Evolutionary conservation across 495 filamentous ascomycete genomes (phyloP).

Genomic region (Xylaria flabelliformis): DNA sequence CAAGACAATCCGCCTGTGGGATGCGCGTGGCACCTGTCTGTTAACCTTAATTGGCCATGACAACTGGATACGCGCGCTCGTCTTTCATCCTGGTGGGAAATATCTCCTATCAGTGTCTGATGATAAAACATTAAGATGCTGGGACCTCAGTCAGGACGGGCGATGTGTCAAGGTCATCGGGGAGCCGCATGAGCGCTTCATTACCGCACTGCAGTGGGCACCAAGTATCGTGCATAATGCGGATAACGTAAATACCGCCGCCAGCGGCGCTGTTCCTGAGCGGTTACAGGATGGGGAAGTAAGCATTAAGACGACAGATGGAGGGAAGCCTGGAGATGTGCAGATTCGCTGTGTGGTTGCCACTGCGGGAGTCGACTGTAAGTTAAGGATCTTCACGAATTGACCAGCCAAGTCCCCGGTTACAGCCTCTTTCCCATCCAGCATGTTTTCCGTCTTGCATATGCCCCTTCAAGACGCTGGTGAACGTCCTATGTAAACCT

Average conservation of each 20-base stretch:
- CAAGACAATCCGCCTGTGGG: slow-evolving; percentile 81
- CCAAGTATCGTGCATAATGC: slow-evolving; percentile 60
- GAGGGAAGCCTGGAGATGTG: slow-evolving; percentile 31
- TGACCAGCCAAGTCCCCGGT: slow-evolving; percentile 23
- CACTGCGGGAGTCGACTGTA: slow-evolving; percentile 54
- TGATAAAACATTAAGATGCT: slow-evolving; percentile 81
- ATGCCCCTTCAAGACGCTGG: too few species aligned
- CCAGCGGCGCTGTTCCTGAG: not conserved
- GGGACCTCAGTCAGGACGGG: slow-evolving; percentile 80
- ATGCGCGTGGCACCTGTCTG: slow-evolving; percentile 71
- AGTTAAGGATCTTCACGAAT: slow-evolving; percentile 47
- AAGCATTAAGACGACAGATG: slow-evolving; percentile 6
- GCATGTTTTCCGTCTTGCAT: too few species aligned
- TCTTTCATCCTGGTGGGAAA: slow-evolving; percentile 82
- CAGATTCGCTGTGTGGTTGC: slow-evolving; percentile 54
- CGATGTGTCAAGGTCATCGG: slow-evolving; percentile 75
- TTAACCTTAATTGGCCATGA: slow-evolving; percentile 81
- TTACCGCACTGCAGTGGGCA: slow-evolving; percentile 78
- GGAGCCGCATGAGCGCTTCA: slow-evolving; percentile 75
- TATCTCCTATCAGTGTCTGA: slow-evolving; percentile 75
- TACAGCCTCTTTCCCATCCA: not conserved
- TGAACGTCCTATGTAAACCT: too few species aligned
- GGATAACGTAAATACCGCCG: slow-evolving; percentile 6
- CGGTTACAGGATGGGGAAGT: slow-evolving; percentile 50
- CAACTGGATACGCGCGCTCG: slow-evolving; percentile 77